A percentile compares a stretch with the other conserved stretches of the same genome.
These are phyloP conservation scores for Magnusiomyces suaveolens DNA, from an alignment of 1,139 yeast species.

Conservation along the genomic window DNA sequence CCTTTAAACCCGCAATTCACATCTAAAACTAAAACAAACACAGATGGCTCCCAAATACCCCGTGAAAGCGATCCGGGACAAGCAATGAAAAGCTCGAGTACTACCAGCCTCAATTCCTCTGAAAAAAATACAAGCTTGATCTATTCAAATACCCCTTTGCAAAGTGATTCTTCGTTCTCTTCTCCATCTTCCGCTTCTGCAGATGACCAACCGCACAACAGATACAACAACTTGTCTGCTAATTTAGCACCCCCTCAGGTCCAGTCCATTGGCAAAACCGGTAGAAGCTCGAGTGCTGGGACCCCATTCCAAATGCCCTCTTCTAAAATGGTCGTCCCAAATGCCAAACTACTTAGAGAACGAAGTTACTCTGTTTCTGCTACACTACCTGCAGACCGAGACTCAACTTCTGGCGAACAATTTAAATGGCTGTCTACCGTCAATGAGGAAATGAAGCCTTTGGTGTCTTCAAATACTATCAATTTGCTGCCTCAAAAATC, in stretches of 20 bases:
- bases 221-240: too few relatives aligned
- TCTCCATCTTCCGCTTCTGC: too few relatives aligned
- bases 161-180: too few relatives aligned
- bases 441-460: constrained; percentile 29
- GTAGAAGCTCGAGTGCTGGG: background rate
- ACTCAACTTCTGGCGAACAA: constrained; percentile 43
- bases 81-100: background rate
- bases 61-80: background rate
- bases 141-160: background rate
- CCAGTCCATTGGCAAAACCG: too few relatives aligned
- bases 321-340: background rate
- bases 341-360: constrained; percentile 7
- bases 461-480: background rate
- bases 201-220: too few relatives aligned
- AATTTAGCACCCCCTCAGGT: too few relatives aligned
- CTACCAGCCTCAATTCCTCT: background rate
- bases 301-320: background rate
- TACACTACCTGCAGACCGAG: constrained; percentile 22
- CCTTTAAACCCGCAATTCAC: background rate
- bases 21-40: too few relatives aligned
- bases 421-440: constrained; percentile 61
- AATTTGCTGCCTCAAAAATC: background rate
- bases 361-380: constrained; percentile 15
- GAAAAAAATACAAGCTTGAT: background rate
- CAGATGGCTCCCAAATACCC: background rate